A percentile compares a stretch with the other conserved stretches of the same genome.
These are phyloP conservation scores for Aspergillus quadricinctus DNA, from an alignment of 2,329 filamentous ascomycete species.

Conservation along the genomic window DNA sequence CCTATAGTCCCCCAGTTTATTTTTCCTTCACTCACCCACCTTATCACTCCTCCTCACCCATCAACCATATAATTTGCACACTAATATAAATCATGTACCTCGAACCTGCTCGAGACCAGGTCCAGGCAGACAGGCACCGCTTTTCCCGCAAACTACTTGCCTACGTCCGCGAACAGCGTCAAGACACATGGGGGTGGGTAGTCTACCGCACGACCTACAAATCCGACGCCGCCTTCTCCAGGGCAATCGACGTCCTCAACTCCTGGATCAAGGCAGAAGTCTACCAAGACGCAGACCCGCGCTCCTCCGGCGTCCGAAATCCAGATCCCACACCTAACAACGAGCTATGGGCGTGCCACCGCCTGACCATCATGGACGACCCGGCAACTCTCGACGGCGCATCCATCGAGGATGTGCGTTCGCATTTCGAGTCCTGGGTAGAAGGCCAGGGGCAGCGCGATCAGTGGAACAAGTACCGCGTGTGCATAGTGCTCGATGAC, in stretches of 20 bases:
- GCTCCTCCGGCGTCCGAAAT: neutral
- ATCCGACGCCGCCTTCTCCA: neutral
- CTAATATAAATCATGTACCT: neutral
- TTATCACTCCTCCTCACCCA: no score
- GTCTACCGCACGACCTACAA: conserved; percentile 1
- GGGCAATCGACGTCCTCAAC: neutral
- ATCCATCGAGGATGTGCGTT: neutral
- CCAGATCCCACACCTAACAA: conserved; percentile 1
- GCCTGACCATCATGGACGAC: conserved; percentile 3
- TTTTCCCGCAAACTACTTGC: neutral
- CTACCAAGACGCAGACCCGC: neutral
- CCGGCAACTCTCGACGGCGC: neutral
- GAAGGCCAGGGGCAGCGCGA: neutral
- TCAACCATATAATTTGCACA: neutral
- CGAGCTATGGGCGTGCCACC: neutral
- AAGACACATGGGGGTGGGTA: conserved; percentile 2
- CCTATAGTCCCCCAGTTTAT: neutral
- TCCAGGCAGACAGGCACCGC: neutral
- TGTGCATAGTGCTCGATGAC: neutral
- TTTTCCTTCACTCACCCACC: no score
- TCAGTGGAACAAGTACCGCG: neutral
- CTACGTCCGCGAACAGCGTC: neutral
- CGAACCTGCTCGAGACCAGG: neutral
- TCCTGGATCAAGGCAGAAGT: neutral
- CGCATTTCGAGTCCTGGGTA: conserved; percentile 2